These are phyloP conservation scores for Dioszegia aurantiaca DNA, from an alignment of 768 basidiomycete species.

Conservation along the genomic window DNA sequence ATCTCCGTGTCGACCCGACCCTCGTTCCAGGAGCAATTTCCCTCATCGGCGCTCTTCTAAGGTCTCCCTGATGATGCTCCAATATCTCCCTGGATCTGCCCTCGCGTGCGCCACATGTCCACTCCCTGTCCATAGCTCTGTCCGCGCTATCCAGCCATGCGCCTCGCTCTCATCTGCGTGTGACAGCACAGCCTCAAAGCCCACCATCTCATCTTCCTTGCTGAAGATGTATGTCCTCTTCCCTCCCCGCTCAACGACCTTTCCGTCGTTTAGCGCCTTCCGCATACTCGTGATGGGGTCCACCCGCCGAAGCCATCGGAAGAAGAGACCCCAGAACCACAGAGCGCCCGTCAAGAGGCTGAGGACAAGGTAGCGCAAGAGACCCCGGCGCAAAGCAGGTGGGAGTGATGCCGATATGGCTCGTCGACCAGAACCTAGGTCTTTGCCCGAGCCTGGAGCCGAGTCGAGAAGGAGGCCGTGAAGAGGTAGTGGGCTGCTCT, in stretches of 20 bases:
- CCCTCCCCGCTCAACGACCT: neutral
- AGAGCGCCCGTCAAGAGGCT: neutral
- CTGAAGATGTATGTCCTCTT: slow-evolving; percentile 12
- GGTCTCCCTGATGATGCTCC: neutral
- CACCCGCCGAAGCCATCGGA: neutral
- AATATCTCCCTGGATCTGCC: slow-evolving; percentile 10
- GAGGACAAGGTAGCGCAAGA: neutral
- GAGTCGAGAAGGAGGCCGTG: slow-evolving; percentile 2
- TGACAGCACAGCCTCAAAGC: neutral
- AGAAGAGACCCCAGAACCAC: neutral
- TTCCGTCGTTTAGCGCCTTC: neutral
- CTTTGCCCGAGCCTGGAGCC: neutral
- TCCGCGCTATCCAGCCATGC: slow-evolving; percentile 2
- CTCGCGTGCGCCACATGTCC: slow-evolving; percentile 13
- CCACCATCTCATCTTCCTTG: slow-evolving; percentile 12
- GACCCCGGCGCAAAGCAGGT: too few relatives aligned
- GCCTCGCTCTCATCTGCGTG: neutral
- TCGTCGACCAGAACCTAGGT: slow-evolving; percentile 4
- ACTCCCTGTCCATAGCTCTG: slow-evolving; percentile 6
- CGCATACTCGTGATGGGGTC: neutral
- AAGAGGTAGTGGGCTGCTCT: neutral
- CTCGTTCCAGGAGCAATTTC: too few relatives aligned
- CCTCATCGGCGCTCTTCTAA: too few relatives aligned
- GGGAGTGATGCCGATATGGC: slow-evolving; percentile 1
- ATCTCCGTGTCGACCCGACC: too few relatives aligned